Conservation (phyloP, 805 yeast species). For the Teunomyces aglyptinius region DNA sequence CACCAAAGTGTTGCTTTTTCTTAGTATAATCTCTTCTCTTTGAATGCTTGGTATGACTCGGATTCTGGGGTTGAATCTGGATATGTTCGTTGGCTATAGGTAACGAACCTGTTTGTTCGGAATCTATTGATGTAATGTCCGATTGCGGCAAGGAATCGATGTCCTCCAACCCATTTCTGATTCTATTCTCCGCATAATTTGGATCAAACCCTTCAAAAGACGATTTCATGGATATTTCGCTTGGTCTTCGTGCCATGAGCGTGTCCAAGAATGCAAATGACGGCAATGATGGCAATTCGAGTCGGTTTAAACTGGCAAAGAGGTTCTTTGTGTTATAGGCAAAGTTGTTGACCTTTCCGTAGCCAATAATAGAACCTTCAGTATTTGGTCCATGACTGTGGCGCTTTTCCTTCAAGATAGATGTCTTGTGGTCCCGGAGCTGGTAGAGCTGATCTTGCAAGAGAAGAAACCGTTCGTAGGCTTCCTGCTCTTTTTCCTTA, state of each 20-base stretch:
- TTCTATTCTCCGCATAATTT: slow-evolving; percentile 36
- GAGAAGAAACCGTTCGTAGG: slow-evolving; percentile 55
- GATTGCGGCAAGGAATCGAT: slow-evolving; percentile 1
- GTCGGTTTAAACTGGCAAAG: slow-evolving; percentile 23
- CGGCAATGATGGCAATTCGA: slow-evolving; percentile 44
- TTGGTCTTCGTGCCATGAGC: not conserved
- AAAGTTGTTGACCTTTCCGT: slow-evolving; percentile 25
- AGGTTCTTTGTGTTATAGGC: slow-evolving; percentile 28
- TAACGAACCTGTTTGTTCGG: slow-evolving; percentile 7
- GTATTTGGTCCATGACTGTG: slow-evolving; percentile 1
- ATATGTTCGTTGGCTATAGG: not conserved
- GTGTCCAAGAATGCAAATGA: slow-evolving; percentile 27
- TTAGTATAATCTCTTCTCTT: slow-evolving; percentile 50
- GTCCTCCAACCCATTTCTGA: slow-evolving; percentile 31
- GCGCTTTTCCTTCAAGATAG: slow-evolving; percentile 12
- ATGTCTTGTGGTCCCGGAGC: slow-evolving; percentile 50
- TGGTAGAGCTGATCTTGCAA: slow-evolving; percentile 70
- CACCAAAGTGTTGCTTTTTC: slow-evolving; percentile 31
- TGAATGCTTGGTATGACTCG: slow-evolving; percentile 19
- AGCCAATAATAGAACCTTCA: slow-evolving; percentile 12
- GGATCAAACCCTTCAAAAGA: slow-evolving; percentile 19
- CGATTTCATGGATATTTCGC: slow-evolving; percentile 1
- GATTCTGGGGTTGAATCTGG: slow-evolving; percentile 11
- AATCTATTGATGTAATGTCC: slow-evolving; percentile 13
- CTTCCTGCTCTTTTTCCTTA: slow-evolving; percentile 57